phyloP scores from a whole-genome alignment of 805 yeast genomes.

The Zygosaccharomyces bisporus region DNA sequence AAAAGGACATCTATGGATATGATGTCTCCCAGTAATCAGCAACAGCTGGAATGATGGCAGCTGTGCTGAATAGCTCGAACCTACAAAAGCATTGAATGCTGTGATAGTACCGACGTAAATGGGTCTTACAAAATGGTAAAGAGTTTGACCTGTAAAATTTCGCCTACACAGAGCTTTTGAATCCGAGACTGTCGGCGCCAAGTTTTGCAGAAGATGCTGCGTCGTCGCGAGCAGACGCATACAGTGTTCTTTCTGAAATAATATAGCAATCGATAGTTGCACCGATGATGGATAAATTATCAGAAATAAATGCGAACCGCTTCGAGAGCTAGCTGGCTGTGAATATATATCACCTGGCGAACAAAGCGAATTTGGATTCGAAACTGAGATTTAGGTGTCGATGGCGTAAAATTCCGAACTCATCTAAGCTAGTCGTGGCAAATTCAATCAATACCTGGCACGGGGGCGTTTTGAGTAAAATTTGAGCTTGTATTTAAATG shows the following conservation, averaged over 20 bases:
- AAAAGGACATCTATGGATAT: slow-evolving; percentile 5
- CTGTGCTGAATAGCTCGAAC: slow-evolving; percentile 9
- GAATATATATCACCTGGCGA: slow-evolving; percentile 10
- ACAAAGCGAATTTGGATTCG: slow-evolving; percentile 5
- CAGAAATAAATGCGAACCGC: slow-evolving; percentile 10
- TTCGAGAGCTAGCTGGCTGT: slow-evolving; percentile 10
- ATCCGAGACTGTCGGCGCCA: slow-evolving; percentile 8
- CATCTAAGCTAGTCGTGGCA: slow-evolving; percentile 11
- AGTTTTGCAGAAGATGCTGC: slow-evolving; percentile 11
- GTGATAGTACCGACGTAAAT: slow-evolving; percentile 11
- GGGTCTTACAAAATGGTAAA: slow-evolving; percentile 9
- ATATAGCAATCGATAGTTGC: slow-evolving; percentile 11
- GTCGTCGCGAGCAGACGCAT: slow-evolving; percentile 9
- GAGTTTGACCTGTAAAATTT: slow-evolving; percentile 8
- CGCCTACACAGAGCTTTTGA: slow-evolving; percentile 10
- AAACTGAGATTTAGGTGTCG: slow-evolving; percentile 8
- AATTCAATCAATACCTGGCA: slow-evolving; percentile 10
- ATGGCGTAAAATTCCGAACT: slow-evolving; percentile 11
- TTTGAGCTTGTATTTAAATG: slow-evolving; percentile 10
- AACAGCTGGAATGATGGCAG: slow-evolving; percentile 6
- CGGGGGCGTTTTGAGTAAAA: slow-evolving; percentile 8
- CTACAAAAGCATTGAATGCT: slow-evolving; percentile 11
- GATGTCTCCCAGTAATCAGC: slow-evolving; percentile 6
- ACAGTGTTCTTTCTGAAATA: slow-evolving; percentile 10
- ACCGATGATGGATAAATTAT: slow-evolving; percentile 9